Base-by-base conservation (phyloP, 2,329 filamentous ascomycete species). In the Ilyonectria sp. region DNA sequence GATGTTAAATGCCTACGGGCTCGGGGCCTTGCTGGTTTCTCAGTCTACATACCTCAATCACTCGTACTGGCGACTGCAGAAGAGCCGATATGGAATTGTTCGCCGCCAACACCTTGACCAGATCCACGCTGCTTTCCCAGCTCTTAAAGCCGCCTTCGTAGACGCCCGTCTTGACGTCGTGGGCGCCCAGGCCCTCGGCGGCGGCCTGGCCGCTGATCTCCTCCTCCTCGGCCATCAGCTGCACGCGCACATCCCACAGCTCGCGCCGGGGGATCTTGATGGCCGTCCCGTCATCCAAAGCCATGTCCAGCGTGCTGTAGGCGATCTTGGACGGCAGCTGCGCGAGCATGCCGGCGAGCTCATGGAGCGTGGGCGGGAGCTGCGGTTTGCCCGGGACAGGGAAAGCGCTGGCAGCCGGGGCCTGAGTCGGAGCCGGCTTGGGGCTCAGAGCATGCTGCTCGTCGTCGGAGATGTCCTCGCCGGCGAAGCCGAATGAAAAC, bases 71-170 rank as follows among this genome's bases (percentile, higher is more conserved):
- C 31, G 78, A 76, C 11, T 78, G 69, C 21, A 73, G 73, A 66
- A 80, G 69, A 54, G 75, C 71, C 4, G 78, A 67, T 19, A 81
- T 72, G 55, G 82, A 79, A 13, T 82, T 79, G 29, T 84, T 83
- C 3, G 78, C 75, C 0, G 85, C 85, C 33, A 91, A 79, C n/a
- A 92, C 89, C 76, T 90, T 93, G 57, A 93, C 92, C 19, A 96
- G 84, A 78, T 96, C 93, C 59, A 94, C 85, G 67, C 92, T 94
- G 81, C 93, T 95, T 82, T 96, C 93, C 93, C 93, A 96, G 75
- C 92, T 95, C 83, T 96, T 96, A 83, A 95, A 94, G 26, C 93
- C 93, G 63, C 93, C 93, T 81, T 96, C 93, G 80, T 96, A 96
- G 67, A 95, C 89, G 58, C 93, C 93, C 62, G 92, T 93, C 79